Base-by-base conservation (phyloP, 2,329 filamentous ascomycete species). In the Cordyceps fumosorosea region DNA sequence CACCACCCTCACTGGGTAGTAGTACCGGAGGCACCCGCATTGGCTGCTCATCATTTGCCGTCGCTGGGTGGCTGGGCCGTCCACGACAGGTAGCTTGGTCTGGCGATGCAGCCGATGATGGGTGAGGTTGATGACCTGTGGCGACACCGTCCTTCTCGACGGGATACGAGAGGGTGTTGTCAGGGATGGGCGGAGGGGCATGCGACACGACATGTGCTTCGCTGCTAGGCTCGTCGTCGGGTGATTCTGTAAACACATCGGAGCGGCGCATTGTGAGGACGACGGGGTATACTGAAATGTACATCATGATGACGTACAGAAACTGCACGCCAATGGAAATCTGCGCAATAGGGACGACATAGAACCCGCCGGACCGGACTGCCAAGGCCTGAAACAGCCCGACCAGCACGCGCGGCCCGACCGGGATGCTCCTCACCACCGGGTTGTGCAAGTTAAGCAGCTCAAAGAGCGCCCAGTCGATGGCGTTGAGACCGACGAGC, bases 241-340 rank as follows among this genome's bases (percentile, higher is more conserved):
- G 0, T 86, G 86, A 1, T 90, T 76, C 87, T 69, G 90, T 87
- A 69, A 90, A 90, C 34, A 89, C 84, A 68, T 90, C 90, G 45
- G 86, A 88, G 69, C 87, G 84, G 32, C 87, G 82, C 74, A 88
- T 83, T 1, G 82, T 85, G 63, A 88, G 84, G 29, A 83, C 81
- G 24, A 87, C 80, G 0, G 86, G 85, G 64, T 85, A 87, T 2
- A 81, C 83, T 0, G 84, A 84, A 48, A 88, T 83, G 70, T 88
- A 88, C 83, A 88, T 88, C 77, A 87, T 85, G 61, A 87, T 78
- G 14, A 87, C 76, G 66, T 85, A 87, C 2, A 84, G 72, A 0
- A 88, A 78, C 63, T 86, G 81, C 3, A 87, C 75, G 2, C 83
- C 84, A 6, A 85, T 83, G 45, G 81, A 81, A 2, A 81, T 75